Conservation (phyloP, 371 early-diverging fungal genomes). For the Circinella minor region DNA sequence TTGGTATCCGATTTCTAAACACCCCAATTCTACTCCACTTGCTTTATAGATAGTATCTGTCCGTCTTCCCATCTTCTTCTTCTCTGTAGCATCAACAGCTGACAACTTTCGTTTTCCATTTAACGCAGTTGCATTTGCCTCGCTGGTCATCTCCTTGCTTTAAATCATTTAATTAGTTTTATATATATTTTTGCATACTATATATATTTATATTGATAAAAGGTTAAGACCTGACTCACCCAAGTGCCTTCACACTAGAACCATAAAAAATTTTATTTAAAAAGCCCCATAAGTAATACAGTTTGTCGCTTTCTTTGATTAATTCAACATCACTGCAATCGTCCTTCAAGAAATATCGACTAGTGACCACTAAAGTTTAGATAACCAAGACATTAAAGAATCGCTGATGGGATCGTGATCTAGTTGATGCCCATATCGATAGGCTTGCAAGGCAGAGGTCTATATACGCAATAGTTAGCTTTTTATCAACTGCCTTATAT, state of each 20-base stretch:
- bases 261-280: too few species aligned
- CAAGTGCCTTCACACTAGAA: background rate
- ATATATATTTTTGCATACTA: background rate
- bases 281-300: background rate
- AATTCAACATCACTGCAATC: background rate
- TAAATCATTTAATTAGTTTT: background rate
- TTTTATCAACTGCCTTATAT: background rate
- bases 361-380: background rate
- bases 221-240: background rate
- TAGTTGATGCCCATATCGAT: background rate
- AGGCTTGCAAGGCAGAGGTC: background rate
- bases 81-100: slow-evolving; percentile 13
- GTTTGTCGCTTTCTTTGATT: background rate
- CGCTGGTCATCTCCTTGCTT: slow-evolving; percentile 20
- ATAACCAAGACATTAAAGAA: background rate
- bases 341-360: background rate
- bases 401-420: background rate
- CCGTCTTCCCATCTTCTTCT: slow-evolving; percentile 14
- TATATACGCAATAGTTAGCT: background rate
- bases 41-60: slow-evolving; percentile 18
- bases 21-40: slow-evolving; percentile 17
- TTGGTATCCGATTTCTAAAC: slow-evolving; percentile 12
- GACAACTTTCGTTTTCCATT: slow-evolving; percentile 19
- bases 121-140: slow-evolving; percentile 8
- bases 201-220: background rate